A percentile compares a stretch with the other conserved stretches of the same genome.
Conservation (phyloP, 257 asterid genomes). For the Rehmannia glutinosa region DNA sequence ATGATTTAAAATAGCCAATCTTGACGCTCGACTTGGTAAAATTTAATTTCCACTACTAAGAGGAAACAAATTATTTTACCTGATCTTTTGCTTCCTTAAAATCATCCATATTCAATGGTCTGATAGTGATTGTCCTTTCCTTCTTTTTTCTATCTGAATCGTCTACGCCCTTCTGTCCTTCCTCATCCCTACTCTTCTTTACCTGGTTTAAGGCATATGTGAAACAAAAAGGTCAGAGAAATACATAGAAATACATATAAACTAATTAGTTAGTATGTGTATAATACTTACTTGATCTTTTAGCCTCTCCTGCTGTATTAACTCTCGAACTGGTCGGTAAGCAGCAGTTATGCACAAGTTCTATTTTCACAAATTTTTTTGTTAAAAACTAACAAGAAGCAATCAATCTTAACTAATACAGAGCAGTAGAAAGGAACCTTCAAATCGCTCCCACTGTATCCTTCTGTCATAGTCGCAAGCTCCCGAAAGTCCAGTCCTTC, state of each 20-base stretch:
- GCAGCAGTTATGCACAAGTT: slow-evolving; percentile 90
- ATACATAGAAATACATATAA: background rate
- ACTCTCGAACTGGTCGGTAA: slow-evolving; percentile 85
- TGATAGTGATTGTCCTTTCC: slow-evolving; percentile 46
- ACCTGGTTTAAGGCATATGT: slow-evolving; percentile 30
- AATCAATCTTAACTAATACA: background rate
- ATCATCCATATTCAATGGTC: too few relatives aligned
- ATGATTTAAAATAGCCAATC: too few relatives aligned
- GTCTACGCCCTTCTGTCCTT: slow-evolving; percentile 18
- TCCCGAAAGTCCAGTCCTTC: slow-evolving; percentile 51
- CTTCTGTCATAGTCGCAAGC: slow-evolving; percentile 76
- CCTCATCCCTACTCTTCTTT: slow-evolving; percentile 41
- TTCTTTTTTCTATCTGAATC: slow-evolving; percentile 19
- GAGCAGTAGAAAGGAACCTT: slow-evolving; percentile 43
- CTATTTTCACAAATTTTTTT: slow-evolving; percentile 33
- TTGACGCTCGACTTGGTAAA: too few relatives aligned
- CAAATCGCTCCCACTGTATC: slow-evolving; percentile 86
- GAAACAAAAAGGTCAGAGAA: background rate
- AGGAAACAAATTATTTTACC: slow-evolving; percentile 24
- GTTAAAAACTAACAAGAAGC: background rate
- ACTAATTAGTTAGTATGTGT: background rate
- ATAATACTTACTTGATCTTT: slow-evolving; percentile 44
- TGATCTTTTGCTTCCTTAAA: slow-evolving; percentile 70
- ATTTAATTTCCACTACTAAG: too few relatives aligned
- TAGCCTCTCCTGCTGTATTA: slow-evolving; percentile 64